phyloP scores from a whole-genome alignment of 805 yeast genomes.

The Peterozyma xylosa region DNA sequence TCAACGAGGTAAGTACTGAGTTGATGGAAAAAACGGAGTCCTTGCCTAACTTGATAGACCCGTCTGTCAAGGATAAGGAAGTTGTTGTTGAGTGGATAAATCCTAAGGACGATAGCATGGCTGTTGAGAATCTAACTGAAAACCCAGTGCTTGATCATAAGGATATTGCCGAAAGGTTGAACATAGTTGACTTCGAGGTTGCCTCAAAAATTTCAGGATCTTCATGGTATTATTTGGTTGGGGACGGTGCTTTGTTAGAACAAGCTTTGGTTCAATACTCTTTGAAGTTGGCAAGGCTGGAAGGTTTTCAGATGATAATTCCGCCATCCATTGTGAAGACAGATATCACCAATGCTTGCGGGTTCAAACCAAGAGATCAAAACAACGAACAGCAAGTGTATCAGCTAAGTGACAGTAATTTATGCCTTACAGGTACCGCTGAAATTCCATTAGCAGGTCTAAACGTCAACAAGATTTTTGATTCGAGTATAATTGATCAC shows the following conservation, averaged over 20 bases:
- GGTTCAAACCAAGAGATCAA: conserved; percentile 88
- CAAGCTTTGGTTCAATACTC: conserved; percentile 85
- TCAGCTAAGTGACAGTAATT: conserved; percentile 38
- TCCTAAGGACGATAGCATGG: conserved; percentile 21
- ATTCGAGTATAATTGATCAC: conserved; percentile 22
- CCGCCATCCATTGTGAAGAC: conserved; percentile 85
- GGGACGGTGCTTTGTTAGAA: conserved; percentile 83
- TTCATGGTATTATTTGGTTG: conserved; percentile 82
- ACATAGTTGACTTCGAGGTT: conserved; percentile 58
- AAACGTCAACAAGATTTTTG: conserved; percentile 44
- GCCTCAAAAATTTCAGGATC: conserved; percentile 75
- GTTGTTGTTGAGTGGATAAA: conserved; percentile 48
- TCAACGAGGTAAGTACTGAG: conserved; percentile 24
- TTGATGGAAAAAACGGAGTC: conserved; percentile 34
- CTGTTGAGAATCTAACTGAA: conserved; percentile 9
- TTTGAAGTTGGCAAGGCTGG: conserved; percentile 50
- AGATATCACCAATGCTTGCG: conserved; percentile 81
- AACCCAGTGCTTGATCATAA: conserved; percentile 49
- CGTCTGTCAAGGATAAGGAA: conserved; percentile 33
- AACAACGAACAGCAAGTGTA: conserved; percentile 84
- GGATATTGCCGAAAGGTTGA: conserved; percentile 57
- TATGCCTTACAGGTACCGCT: conserved; percentile 87
- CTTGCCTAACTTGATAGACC: conserved; percentile 59
- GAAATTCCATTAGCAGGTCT: conserved; percentile 90
- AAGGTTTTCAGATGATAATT: conserved; percentile 61